phyloP scores from a whole-genome alignment of 495 filamentous ascomycete species.

The Tricharina praecox region DNA sequence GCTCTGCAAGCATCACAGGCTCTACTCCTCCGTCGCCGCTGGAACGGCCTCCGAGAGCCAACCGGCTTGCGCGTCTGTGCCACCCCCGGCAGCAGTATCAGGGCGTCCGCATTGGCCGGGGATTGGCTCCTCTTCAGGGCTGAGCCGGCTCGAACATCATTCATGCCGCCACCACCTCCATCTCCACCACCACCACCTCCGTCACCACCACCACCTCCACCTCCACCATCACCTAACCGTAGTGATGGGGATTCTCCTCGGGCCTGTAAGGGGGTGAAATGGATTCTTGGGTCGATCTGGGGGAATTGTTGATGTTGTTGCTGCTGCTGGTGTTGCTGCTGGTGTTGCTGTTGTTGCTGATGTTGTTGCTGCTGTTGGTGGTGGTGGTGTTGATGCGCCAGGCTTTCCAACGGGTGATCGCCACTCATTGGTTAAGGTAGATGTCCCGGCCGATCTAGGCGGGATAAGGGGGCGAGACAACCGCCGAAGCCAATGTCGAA shows the following conservation, averaged over 20 bases:
- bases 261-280: background rate
- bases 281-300: background rate
- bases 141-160: too few relatives aligned
- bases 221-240: background rate
- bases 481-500: too few relatives aligned
- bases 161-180: too few relatives aligned
- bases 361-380: background rate
- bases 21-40: slow-evolving; percentile 24
- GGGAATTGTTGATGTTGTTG: background rate
- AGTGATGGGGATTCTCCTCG: background rate
- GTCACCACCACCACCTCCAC: background rate
- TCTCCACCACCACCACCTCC: background rate
- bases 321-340: background rate
- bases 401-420: background rate
- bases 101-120: background rate
- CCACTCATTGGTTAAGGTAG: background rate
- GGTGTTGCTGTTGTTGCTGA: background rate
- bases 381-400: background rate
- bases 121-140: background rate
- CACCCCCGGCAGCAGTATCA: slow-evolving; percentile 21
- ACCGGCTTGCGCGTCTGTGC: slow-evolving; percentile 18
- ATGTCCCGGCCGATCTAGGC: too few relatives aligned
- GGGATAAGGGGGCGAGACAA: too few relatives aligned
- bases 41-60: slow-evolving; percentile 22
- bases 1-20: slow-evolving; percentile 26